Evolutionary conservation across 2,329 filamentous ascomycete genomes (phyloP).

Genomic region (Rugonectria rugulosa): DNA sequence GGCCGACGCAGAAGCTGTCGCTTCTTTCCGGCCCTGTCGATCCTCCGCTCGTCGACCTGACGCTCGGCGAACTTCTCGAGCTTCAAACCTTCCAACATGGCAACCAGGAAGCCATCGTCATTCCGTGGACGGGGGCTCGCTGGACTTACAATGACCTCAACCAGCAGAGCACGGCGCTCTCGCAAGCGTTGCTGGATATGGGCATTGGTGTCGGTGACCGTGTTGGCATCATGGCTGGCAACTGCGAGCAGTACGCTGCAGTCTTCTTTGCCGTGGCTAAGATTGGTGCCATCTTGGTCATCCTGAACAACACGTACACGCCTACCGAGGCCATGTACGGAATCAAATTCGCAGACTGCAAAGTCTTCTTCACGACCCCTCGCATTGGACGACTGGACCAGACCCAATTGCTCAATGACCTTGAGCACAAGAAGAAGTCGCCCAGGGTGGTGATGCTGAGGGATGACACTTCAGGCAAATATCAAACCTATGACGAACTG

Average conservation of each 20-base stretch:
- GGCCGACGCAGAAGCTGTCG: constrained; percentile 54
- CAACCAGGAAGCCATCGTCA: constrained; percentile 72
- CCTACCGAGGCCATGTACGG: constrained; percentile 75
- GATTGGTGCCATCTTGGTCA: constrained; percentile 74
- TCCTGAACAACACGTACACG: constrained; percentile 85
- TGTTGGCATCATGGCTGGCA: constrained; percentile 77
- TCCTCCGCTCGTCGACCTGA: constrained; percentile 74
- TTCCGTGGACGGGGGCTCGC: constrained; percentile 77
- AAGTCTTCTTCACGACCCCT: constrained; percentile 75
- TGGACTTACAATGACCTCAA: constrained; percentile 76
- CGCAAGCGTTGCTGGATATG: constrained; percentile 71
- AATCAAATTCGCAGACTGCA: constrained; percentile 74
- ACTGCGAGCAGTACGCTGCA: constrained; percentile 83
- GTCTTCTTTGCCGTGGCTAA: constrained; percentile 77
- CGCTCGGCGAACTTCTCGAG: constrained; percentile 75
- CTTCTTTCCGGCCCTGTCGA: constrained; percentile 73
- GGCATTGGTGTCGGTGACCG: constrained; percentile 74
- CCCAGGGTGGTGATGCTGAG: constrained; percentile 68
- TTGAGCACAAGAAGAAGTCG: constrained; percentile 54
- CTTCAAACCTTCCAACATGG: constrained; percentile 73
- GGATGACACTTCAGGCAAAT: constrained; percentile 57
- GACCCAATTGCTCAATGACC: constrained; percentile 61
- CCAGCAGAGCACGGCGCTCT: constrained; percentile 66
- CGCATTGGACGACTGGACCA: constrained; percentile 73
- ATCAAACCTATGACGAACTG: constrained; percentile 67